Percentiles rank a stretch among this genome's conserved stretches.
These are phyloP conservation scores for Sphaerulina musiva DNA, from an alignment of 2,329 filamentous ascomycete species.

Conservation along the genomic window DNA sequence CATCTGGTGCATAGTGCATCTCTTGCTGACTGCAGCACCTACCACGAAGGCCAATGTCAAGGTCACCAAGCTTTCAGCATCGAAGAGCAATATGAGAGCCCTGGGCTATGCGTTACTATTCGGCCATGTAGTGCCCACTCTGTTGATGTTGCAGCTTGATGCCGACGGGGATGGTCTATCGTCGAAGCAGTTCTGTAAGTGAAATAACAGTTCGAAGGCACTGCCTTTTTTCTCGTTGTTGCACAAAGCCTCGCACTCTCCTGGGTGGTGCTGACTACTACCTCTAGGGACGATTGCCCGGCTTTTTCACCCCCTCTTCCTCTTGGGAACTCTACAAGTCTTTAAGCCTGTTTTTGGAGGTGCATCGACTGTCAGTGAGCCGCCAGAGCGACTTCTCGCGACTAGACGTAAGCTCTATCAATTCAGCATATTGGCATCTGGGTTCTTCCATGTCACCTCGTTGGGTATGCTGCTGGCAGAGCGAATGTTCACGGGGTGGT, in stretches of 20 bases:
- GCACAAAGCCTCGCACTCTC: too few relatives aligned
- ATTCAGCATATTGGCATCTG: constrained; percentile 21
- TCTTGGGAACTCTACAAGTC: constrained; percentile 8
- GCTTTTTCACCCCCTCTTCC: constrained; percentile 22
- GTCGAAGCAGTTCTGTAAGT: constrained; percentile 17
- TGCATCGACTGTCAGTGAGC: background rate
- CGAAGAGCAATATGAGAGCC: constrained; percentile 10
- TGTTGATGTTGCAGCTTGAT: constrained; percentile 18
- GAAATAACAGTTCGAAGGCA: too few relatives aligned
- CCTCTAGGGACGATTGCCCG: constrained; percentile 15
- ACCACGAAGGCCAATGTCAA: constrained; percentile 3
- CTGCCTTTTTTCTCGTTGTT: too few relatives aligned
- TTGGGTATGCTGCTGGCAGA: constrained; percentile 14
- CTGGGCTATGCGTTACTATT: constrained; percentile 20
- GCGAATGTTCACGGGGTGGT: constrained; percentile 13
- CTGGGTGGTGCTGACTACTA: too few relatives aligned
- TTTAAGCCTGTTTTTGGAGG: constrained; percentile 2
- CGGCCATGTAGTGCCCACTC: constrained; percentile 20
- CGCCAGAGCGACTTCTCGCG: constrained; percentile 6
- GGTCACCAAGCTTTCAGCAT: constrained; percentile 1
- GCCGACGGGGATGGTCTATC: constrained; percentile 17
- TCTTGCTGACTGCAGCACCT: constrained; percentile 13
- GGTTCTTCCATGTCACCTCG: constrained; percentile 20
- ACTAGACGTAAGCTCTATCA: constrained; percentile 16
- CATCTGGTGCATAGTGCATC: constrained; percentile 20